Conservation (phyloP, 257 asterid species). For the Phtheirospermum japonicum region DNA sequence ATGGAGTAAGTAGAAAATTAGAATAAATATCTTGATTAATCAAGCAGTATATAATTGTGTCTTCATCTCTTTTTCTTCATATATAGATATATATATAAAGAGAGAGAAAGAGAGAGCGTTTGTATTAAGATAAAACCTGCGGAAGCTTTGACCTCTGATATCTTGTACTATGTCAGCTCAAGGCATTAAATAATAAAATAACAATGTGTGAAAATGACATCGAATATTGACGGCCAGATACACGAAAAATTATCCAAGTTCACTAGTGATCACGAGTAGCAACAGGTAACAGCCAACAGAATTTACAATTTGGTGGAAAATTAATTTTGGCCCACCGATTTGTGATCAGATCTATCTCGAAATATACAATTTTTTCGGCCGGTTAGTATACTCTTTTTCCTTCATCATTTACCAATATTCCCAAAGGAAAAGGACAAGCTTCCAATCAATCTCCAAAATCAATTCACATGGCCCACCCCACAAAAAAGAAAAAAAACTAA, state of each 20-base stretch:
- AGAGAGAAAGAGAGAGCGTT: no score
- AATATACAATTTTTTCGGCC: constrained; percentile 12
- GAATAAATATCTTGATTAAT: neutral
- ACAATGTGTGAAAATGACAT: constrained; percentile 6
- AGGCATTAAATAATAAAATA: neutral
- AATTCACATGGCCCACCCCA: constrained; percentile 42
- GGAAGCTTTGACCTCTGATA: constrained; percentile 1
- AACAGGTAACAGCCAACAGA: neutral
- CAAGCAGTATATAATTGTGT: neutral
- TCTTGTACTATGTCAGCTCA: neutral
- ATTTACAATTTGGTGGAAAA: neutral
- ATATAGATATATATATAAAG: no score
- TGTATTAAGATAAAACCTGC: neutral
- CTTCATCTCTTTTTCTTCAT: no score
- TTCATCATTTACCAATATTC: constrained; percentile 35
- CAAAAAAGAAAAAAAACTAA: neutral
- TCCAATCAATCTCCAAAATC: constrained; percentile 33
- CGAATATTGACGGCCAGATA: neutral
- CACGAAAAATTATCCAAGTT: constrained; percentile 2
- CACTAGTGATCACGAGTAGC: neutral
- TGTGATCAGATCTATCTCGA: constrained; percentile 34
- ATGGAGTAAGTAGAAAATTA: neutral
- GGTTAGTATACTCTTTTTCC: constrained; percentile 13
- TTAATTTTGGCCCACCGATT: constrained; percentile 15
- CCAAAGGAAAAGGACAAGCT: constrained; percentile 41